Base-by-base conservation (phyloP, 2,329 filamentous ascomycete species). In the Westerdykella sp. region DNA sequence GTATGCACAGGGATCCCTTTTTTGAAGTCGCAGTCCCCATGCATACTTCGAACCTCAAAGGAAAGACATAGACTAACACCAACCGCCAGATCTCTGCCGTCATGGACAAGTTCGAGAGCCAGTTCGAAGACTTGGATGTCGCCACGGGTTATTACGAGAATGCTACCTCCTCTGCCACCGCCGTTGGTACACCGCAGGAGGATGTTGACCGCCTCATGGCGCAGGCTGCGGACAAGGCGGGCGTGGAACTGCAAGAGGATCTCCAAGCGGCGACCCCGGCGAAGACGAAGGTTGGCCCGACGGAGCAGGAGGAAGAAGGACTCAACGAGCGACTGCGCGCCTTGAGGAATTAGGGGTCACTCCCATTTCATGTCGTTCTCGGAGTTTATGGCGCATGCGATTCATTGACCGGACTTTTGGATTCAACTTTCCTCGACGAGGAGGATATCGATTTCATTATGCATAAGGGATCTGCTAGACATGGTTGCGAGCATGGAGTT, bases 161-260 rank as follows among this genome's bases (percentile, higher is more conserved):
- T 60, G 86, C 87, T 46, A 91, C 90, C 49, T 81, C 79, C 16
- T 83, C 85, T 47, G 85, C 84, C 31, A 94, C 88, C 65, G 86
- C 68, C 58, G 84, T 72, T 63, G 86, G 74, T 66, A 90, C 71
- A 70, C 86, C 72, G 69, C 79, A 95, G 63, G 88, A 94, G 55
- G 87, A 90, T 54, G 87, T 95, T 2, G 88, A 95, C 66, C 82
- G 87, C 53, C 71, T 95, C 49, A 84, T 95, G 69, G 84, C 80
- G 51, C 85, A 94, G 69, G 80, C 93, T 35, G 88, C 88, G 49
- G 89, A 95, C 65, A 88, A 94, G 66, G 87, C 86, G 9, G 89
- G 89, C 42, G 79, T 95, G 41, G 85, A 93, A 67, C 73, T 95
- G 48, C 81, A 81, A 53, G 78, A 84, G 62, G 86, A 93, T 69